These are phyloP conservation scores for Cucurbita argyrosperma DNA, from an alignment of 306 rosid species.

Conservation along the genomic window DNA sequence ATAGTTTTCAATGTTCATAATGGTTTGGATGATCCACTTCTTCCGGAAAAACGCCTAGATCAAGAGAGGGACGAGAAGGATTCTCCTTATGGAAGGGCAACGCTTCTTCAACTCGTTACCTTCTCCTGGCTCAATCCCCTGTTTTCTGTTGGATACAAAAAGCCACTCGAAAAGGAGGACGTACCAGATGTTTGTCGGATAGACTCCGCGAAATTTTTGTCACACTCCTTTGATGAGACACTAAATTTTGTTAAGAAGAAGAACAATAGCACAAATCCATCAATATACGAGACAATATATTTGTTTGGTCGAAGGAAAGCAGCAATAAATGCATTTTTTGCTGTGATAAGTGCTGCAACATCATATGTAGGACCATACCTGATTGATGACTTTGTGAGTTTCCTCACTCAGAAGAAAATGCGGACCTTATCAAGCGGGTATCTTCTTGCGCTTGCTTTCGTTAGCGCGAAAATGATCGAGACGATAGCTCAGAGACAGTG, in stretches of 20 bases:
- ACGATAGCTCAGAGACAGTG: slow-evolving; percentile 81
- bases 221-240: slow-evolving; percentile 36
- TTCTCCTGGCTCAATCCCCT: slow-evolving; percentile 93
- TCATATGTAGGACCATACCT: slow-evolving; percentile 94
- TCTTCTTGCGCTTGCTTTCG: slow-evolving; percentile 52
- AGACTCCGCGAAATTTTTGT: slow-evolving; percentile 58
- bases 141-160: slow-evolving; percentile 53
- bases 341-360: slow-evolving; percentile 50
- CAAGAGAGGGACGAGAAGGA: slow-evolving; percentile 12
- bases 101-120: slow-evolving; percentile 47
- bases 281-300: slow-evolving; percentile 56
- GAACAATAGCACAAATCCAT: slow-evolving; percentile 43
- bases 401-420: slow-evolving; percentile 36
- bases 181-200: slow-evolving; percentile 52
- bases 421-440: slow-evolving; percentile 46
- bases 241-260: slow-evolving; percentile 39
- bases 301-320: slow-evolving; percentile 67
- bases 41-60: slow-evolving; percentile 26
- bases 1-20: slow-evolving; percentile 7
- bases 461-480: slow-evolving; percentile 67
- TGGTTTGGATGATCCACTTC: slow-evolving; percentile 53
- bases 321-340: slow-evolving; percentile 53
- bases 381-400: slow-evolving; percentile 67
- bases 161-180: slow-evolving; percentile 48
- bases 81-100: slow-evolving; percentile 59